These are phyloP conservation scores for Haplographium delicatum DNA, from an alignment of 495 filamentous ascomycete genomes.

Conservation along the genomic window DNA sequence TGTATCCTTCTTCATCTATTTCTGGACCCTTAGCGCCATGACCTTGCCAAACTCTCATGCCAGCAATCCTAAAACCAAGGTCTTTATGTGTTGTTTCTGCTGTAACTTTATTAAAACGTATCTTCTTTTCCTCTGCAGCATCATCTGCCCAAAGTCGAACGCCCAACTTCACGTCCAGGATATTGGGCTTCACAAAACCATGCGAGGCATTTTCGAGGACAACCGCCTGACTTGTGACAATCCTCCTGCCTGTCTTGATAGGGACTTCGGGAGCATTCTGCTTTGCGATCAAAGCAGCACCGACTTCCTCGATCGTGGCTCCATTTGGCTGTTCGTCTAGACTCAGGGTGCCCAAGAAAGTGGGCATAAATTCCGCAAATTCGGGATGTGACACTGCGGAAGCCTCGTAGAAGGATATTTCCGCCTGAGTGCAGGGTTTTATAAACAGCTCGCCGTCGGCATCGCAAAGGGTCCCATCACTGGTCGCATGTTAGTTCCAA, in stretches of 20 bases:
- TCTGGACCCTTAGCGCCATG: conserved; percentile 27
- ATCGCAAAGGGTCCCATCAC: conserved; percentile 88
- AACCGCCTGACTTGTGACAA: conserved; percentile 70
- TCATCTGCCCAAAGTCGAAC: conserved; percentile 80
- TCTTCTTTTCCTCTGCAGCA: conserved; percentile 69
- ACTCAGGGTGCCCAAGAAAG: conserved; percentile 71
- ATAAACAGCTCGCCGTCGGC: conserved; percentile 79
- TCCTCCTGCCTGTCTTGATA: conserved; percentile 43
- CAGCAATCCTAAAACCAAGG: conserved; percentile 82
- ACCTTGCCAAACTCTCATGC: conserved; percentile 89
- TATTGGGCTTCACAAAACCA: conserved; percentile 80
- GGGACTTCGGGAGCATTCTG: conserved; percentile 20
- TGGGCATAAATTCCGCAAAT: conserved; percentile 76
- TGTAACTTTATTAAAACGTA: conserved; percentile 72
- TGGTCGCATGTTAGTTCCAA: conserved; percentile 37
- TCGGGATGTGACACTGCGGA: conserved; percentile 56
- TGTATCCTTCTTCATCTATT: conserved; percentile 52
- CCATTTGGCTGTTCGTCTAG: conserved; percentile 30
- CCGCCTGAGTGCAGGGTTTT: conserved; percentile 84
- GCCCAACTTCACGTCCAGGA: conserved; percentile 93
- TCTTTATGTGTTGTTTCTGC: conserved; percentile 73
- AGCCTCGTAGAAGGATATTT: conserved; percentile 90
- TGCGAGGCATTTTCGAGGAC: conserved; percentile 82
- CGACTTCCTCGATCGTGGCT: conserved; percentile 20
- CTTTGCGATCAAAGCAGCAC: conserved; percentile 20